Conservation (phyloP, 2,329 filamentous ascomycete genomes). For the Tothia fuscella region DNA sequence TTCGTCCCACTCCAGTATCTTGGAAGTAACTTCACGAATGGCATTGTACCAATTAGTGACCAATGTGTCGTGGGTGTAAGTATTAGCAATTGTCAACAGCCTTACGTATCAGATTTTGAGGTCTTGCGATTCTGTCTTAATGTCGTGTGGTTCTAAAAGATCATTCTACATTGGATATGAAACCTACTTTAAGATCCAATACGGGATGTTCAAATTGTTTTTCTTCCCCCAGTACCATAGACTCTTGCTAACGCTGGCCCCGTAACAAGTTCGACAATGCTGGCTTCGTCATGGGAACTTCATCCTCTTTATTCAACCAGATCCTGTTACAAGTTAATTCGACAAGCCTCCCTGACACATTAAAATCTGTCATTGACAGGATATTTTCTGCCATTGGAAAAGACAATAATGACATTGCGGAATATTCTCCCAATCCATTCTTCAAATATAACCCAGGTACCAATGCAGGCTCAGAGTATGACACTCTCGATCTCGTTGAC, state of each 20-base stretch:
- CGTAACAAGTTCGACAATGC: slow-evolving; percentile 66
- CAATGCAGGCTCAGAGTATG: slow-evolving; percentile 43
- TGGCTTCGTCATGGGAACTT: slow-evolving; percentile 77
- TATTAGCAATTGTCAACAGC: too few species aligned
- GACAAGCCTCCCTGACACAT: slow-evolving; percentile 33
- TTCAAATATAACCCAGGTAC: slow-evolving; percentile 47
- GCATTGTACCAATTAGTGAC: slow-evolving; percentile 42
- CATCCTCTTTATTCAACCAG: slow-evolving; percentile 73
- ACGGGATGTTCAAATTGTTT: too few species aligned
- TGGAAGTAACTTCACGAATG: slow-evolving; percentile 59
- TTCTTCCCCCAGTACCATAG: too few species aligned
- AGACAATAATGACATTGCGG: slow-evolving; percentile 59
- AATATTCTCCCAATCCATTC: slow-evolving; percentile 67
- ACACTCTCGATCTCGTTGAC: slow-evolving; percentile 60
- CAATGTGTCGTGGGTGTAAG: slow-evolving; percentile 61
- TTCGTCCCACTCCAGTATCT: slow-evolving; percentile 61
- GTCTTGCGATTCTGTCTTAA: too few species aligned
- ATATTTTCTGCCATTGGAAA: slow-evolving; percentile 46
- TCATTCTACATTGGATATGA: too few species aligned
- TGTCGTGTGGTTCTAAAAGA: too few species aligned
- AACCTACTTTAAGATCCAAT: too few species aligned
- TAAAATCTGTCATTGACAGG: slow-evolving; percentile 39
- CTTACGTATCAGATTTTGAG: too few species aligned
- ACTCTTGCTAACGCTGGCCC: too few species aligned
- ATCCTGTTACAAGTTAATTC: slow-evolving; percentile 54